These are phyloP conservation scores for Coemansia sp. DNA, from an alignment of 192 early-diverging fungal species.

Conservation along the genomic window DNA sequence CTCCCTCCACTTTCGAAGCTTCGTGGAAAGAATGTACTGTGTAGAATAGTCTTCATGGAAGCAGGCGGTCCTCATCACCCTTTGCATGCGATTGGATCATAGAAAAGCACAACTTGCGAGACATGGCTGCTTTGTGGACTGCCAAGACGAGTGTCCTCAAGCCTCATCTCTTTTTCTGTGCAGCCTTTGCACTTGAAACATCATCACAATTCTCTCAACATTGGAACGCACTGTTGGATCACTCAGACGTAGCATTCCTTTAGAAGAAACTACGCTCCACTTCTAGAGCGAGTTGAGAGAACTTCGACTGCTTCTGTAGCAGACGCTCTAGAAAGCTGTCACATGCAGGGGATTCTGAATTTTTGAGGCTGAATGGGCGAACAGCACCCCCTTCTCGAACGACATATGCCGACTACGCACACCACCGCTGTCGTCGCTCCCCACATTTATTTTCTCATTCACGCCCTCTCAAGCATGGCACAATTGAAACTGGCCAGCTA, in stretches of 20 bases:
- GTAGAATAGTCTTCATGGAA: slow-evolving; percentile 25
- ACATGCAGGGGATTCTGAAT: neutral
- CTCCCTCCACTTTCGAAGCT: neutral
- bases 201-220: neutral
- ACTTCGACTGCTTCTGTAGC: neutral
- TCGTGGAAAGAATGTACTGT: slow-evolving; percentile 15
- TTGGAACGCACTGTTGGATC: neutral
- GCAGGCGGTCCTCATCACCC: neutral
- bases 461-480: neutral
- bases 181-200: neutral
- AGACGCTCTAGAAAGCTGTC: slow-evolving; percentile 1
- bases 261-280: neutral
- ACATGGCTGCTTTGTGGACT: neutral
- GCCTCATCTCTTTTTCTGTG: neutral
- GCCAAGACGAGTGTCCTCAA: neutral
- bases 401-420: neutral
- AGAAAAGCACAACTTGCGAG: slow-evolving; percentile 1
- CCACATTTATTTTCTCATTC: neutral
- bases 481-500: neutral
- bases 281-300: neutral
- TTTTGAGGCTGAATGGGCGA: neutral
- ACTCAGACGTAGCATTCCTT: neutral
- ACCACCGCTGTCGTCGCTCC: neutral
- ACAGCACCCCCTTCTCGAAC: neutral
- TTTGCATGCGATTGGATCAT: slow-evolving; percentile 3